These are phyloP conservation scores for Medicago arabica DNA, from an alignment of 306 rosid species.

Conservation along the genomic window DNA sequence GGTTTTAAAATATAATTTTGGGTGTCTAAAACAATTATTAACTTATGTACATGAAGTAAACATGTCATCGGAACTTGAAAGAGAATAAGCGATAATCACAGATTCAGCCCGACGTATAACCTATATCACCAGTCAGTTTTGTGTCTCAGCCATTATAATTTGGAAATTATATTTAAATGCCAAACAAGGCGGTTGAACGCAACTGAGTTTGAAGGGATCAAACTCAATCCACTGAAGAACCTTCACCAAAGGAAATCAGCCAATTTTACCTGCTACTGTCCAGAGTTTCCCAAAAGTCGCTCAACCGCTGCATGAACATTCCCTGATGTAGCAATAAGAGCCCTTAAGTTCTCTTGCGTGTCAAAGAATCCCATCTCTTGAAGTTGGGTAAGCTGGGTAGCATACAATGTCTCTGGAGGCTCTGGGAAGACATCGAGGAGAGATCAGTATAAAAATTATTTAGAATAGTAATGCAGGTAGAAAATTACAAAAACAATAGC, in stretches of 20 bases:
- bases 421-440: conserved; percentile 50
- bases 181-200: conserved; percentile 43
- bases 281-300: conserved; percentile 78
- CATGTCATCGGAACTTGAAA: conserved; percentile 28
- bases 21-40: conserved; percentile 30
- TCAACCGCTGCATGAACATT: conserved; percentile 89
- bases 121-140: conserved; percentile 47
- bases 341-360: conserved; percentile 85
- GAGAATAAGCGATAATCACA: conserved; percentile 37
- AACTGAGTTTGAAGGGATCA: conserved; percentile 44
- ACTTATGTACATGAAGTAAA: conserved; percentile 51
- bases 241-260: conserved; percentile 39
- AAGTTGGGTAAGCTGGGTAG: conserved; percentile 84
- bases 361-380: conserved; percentile 97
- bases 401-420: conserved; percentile 88
- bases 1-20: not conserved
- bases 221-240: conserved; percentile 43
- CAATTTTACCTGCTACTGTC: conserved; percentile 58
- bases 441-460: conserved; percentile 8
- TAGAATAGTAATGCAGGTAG: conserved; percentile 19
- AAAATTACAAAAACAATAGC: conserved; percentile 33
- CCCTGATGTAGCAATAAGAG: conserved; percentile 83
- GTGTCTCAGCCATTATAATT: conserved; percentile 49
- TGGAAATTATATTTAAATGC: conserved; percentile 51
- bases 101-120: conserved; percentile 39